phyloP scores from a whole-genome alignment of 257 asterid species.

The Scutellaria baicalensis region DNA sequence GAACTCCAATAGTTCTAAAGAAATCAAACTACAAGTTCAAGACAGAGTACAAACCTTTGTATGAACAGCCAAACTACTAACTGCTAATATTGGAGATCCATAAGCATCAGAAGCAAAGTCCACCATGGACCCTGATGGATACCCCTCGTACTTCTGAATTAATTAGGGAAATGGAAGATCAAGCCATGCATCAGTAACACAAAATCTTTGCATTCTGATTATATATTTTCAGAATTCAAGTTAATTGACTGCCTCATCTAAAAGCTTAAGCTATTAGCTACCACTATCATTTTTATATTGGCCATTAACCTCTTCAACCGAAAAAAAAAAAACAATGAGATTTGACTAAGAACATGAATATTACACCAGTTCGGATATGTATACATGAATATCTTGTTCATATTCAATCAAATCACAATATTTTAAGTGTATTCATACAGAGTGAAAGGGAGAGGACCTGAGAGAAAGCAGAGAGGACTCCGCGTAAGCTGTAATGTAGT shows the following conservation, averaged over 20 bases:
- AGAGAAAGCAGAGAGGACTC: constrained; percentile 88
- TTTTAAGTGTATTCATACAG: too few relatives aligned
- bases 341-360: background rate
- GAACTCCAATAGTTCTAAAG: background rate
- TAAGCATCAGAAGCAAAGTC: constrained; percentile 93
- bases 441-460: constrained; percentile 30
- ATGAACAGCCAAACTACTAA: constrained; percentile 85
- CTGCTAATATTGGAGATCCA: constrained; percentile 82
- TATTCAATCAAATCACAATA: background rate
- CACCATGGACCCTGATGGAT: constrained; percentile 93
- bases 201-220: background rate
- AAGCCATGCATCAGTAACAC: background rate
- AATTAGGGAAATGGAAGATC: background rate
- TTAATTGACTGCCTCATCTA: too few relatives aligned
- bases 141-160: constrained; percentile 77
- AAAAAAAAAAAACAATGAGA: background rate
- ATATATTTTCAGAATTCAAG: too few relatives aligned
- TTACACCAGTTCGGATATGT: background rate
- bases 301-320: too few relatives aligned
- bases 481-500: constrained; percentile 71
- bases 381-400: background rate
- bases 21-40: background rate
- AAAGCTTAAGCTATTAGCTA: too few relatives aligned
- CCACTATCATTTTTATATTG: too few relatives aligned
- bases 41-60: constrained; percentile 48